Percentiles rank a stretch among this genome's conserved stretches.
These are phyloP conservation scores for Phoenix roebelenii DNA, from an alignment of 176 grass and related monocot species.

Conservation along the genomic window DNA sequence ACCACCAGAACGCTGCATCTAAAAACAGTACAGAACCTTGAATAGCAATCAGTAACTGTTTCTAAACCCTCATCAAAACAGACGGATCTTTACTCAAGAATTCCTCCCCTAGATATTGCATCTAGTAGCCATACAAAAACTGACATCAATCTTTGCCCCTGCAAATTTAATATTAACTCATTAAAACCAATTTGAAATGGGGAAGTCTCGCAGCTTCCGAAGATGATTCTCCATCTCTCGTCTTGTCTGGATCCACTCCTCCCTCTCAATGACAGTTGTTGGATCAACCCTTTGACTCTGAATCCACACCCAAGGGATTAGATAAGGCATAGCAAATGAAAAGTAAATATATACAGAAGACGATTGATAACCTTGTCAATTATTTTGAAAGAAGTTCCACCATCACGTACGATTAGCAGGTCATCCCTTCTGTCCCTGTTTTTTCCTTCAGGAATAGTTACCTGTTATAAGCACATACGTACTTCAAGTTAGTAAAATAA, in stretches of 20 bases:
- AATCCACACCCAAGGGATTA: conserved; percentile 11
- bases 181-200: conserved; percentile 81
- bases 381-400: conserved; percentile 68
- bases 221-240: conserved; percentile 75
- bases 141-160: too few relatives aligned
- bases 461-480: conserved; percentile 31
- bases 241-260: conserved; percentile 59
- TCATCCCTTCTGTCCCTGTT: conserved; percentile 64
- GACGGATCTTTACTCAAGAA: too few relatives aligned
- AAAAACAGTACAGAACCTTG: too few relatives aligned
- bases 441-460: conserved; percentile 62
- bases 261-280: conserved; percentile 59
- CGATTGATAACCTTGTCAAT: conserved; percentile 42
- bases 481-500: too few relatives aligned
- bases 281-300: conserved; percentile 58
- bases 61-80: too few relatives aligned
- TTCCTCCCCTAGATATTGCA: too few relatives aligned
- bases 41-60: too few relatives aligned
- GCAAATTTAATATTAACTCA: not conserved
- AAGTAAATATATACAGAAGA: not conserved
- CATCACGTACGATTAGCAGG: conserved; percentile 62
- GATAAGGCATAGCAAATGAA: not conserved
- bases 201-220: conserved; percentile 60
- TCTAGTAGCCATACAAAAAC: not conserved
- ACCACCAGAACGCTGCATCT: too few relatives aligned